Conservation (phyloP, 2,329 filamentous ascomycete genomes). For the Fusarium veterinarium region DNA sequence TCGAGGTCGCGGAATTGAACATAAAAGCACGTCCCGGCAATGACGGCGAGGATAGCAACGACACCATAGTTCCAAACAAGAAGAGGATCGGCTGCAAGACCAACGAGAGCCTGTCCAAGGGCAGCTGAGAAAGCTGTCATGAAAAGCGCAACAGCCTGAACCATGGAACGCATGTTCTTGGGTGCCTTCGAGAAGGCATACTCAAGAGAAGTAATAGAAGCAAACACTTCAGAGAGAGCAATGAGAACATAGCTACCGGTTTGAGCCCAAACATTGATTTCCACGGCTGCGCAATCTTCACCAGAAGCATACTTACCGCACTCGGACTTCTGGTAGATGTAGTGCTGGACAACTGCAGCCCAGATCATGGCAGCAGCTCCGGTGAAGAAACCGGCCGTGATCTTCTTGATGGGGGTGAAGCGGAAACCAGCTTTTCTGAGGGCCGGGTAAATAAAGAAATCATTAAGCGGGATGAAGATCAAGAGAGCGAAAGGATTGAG, state of each 20-base stretch:
- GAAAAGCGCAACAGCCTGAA: constrained; percentile 76
- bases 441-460: constrained; percentile 74
- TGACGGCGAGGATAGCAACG: constrained; percentile 72
- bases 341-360: constrained; percentile 65
- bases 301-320: constrained; percentile 62
- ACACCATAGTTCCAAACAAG: constrained; percentile 79
- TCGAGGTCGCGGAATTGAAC: constrained; percentile 62
- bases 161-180: constrained; percentile 79
- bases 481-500: constrained; percentile 79
- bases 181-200: constrained; percentile 83
- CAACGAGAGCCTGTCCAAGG: constrained; percentile 68
- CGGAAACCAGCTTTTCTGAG: constrained; percentile 72
- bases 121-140: constrained; percentile 76
- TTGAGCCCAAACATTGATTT: constrained; percentile 73
- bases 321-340: constrained; percentile 71
- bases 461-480: constrained; percentile 78
- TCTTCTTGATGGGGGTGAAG: constrained; percentile 81
- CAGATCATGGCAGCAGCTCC: constrained; percentile 70
- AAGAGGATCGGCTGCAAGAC: constrained; percentile 66
- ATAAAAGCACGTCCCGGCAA: constrained; percentile 55
- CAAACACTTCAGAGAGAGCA: constrained; percentile 61
- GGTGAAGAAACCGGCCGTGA: constrained; percentile 75
- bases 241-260: constrained; percentile 62
- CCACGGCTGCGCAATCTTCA: constrained; percentile 32
- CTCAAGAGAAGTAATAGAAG: constrained; percentile 70